A percentile compares a stretch with the other conserved stretches of the same genome.
Evolutionary conservation across 345 rosid species (phyloP).

Genomic region (Eucalyptus sp.): DNA sequence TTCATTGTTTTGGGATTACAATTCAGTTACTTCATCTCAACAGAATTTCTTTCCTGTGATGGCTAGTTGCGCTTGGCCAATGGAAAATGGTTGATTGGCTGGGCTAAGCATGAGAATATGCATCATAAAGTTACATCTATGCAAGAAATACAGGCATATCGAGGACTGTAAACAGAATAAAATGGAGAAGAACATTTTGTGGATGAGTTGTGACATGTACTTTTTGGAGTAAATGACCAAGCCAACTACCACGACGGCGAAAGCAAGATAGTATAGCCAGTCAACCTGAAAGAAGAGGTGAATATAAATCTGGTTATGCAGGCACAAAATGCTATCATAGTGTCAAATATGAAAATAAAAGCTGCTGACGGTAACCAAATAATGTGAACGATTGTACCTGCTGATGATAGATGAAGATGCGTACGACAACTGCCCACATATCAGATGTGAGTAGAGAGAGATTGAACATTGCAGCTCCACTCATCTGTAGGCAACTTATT

Average conservation of each 20-base stretch:
- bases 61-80: background rate
- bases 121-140: background rate
- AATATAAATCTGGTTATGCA: background rate
- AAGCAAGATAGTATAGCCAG: slow-evolving; percentile 41
- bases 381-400: slow-evolving; percentile 7
- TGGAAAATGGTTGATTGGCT: background rate
- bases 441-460: slow-evolving; percentile 45
- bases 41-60: background rate
- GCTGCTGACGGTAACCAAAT: background rate
- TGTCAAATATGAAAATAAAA: background rate
- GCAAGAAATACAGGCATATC: background rate
- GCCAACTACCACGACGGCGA: slow-evolving; percentile 22
- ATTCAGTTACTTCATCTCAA: background rate
- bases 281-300: slow-evolving; percentile 27
- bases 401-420: slow-evolving; percentile 37
- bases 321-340: background rate
- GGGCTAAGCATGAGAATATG: background rate
- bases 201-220: background rate
- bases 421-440: slow-evolving; percentile 51
- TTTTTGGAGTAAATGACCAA: slow-evolving; percentile 27
- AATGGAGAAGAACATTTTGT: background rate
- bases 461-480: slow-evolving; percentile 49
- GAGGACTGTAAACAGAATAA: background rate
- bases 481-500: slow-evolving; percentile 10
- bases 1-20: background rate